These are phyloP conservation scores for Pisolithus orientalis DNA, from an alignment of 768 basidiomycete genomes.

Conservation along the genomic window DNA sequence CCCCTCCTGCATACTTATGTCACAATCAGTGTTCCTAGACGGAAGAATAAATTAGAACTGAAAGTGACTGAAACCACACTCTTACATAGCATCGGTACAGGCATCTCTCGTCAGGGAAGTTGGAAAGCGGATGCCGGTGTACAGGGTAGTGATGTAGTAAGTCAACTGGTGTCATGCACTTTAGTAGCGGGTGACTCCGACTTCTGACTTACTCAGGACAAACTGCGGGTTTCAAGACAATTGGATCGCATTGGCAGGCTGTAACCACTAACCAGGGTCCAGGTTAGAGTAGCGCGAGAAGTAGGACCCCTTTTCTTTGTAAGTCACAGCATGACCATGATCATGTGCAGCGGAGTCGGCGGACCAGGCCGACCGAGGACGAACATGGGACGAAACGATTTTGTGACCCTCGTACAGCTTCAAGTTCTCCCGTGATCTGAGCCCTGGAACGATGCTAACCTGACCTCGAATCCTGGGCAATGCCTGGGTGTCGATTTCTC, in stretches of 20 bases:
- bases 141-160: not conserved
- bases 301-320: not conserved
- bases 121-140: slow-evolving; percentile 82
- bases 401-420: too few relatives aligned
- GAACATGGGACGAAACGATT: too few relatives aligned
- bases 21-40: slow-evolving; percentile 69
- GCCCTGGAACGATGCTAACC: too few relatives aligned
- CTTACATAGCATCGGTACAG: slow-evolving; percentile 84
- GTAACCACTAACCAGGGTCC: too few relatives aligned
- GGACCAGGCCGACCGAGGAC: too few relatives aligned
- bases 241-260: not conserved
- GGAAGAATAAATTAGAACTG: not conserved
- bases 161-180: not conserved
- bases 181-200: not conserved
- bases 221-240: slow-evolving; percentile 49
- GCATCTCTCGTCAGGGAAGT: slow-evolving; percentile 86
- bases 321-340: not conserved
- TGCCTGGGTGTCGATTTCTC: too few relatives aligned
- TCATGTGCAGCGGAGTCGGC: not conserved
- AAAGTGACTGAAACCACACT: not conserved
- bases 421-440: too few relatives aligned
- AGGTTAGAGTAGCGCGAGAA: too few relatives aligned
- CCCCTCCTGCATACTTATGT: not conserved
- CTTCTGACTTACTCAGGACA: slow-evolving; percentile 4
- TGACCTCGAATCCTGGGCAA: too few relatives aligned